These are phyloP conservation scores for Rhizopus stolonifer DNA, from an alignment of 371 early-diverging fungal genomes.

Conservation along the genomic window DNA sequence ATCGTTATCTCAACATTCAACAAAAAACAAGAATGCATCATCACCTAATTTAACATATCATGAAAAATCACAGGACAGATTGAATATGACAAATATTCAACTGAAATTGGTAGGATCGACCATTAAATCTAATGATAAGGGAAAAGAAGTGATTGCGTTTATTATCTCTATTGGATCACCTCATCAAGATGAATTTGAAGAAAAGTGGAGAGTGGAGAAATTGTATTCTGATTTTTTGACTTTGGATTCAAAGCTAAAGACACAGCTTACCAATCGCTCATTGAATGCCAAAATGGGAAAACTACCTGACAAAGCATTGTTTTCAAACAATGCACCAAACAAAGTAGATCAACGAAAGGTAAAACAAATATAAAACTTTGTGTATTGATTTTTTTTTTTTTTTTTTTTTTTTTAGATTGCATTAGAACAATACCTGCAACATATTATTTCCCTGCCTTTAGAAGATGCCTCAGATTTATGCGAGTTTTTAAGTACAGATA, in stretches of 20 bases:
- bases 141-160: conserved; percentile 73
- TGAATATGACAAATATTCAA: conserved; percentile 22
- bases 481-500: conserved; percentile 74
- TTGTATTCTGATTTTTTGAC: conserved; percentile 79
- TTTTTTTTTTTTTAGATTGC: conserved; percentile 38
- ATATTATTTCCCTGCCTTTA: conserved; percentile 57
- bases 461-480: conserved; percentile 68
- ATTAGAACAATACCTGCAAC: conserved; percentile 77
- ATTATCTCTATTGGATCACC: conserved; percentile 43
- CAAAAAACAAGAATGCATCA: neutral
- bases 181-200: conserved; percentile 31
- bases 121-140: conserved; percentile 76
- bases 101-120: conserved; percentile 65
- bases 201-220: conserved; percentile 85
- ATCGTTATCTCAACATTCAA: neutral
- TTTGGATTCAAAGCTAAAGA: conserved; percentile 71
- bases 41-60: neutral
- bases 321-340: conserved; percentile 70
- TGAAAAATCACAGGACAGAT: neutral
- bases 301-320: conserved; percentile 82
- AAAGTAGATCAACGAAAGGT: conserved; percentile 74
- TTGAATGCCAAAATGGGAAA: conserved; percentile 61
- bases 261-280: conserved; percentile 39
- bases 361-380: neutral
- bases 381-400: neutral